phyloP scores from a whole-genome alignment of 495 filamentous ascomycete species.

The Aspergillus sclerotioniger region DNA sequence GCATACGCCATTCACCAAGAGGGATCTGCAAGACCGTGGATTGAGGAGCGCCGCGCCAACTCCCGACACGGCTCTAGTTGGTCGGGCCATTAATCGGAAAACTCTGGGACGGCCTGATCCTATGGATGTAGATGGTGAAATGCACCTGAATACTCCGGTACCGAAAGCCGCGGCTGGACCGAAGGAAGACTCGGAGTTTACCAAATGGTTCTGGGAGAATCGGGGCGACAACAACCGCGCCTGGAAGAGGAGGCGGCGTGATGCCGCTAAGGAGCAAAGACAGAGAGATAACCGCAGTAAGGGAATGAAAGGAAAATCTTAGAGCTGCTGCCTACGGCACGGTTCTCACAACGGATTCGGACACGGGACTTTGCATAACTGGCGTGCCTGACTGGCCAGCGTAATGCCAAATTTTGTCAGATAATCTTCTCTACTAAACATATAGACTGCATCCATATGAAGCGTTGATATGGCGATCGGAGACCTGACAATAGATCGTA shows the following conservation, averaged over 20 bases:
- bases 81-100: constrained; percentile 32
- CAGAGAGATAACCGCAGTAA: constrained; percentile 77
- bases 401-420: not conserved
- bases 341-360: not conserved
- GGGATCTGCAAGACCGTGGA: constrained; percentile 70
- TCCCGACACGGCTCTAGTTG: constrained; percentile 83
- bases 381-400: not conserved
- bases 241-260: constrained; percentile 83
- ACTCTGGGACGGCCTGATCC: constrained; percentile 25
- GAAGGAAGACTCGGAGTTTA: constrained; percentile 67
- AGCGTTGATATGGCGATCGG: not conserved
- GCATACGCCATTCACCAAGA: constrained; percentile 76
- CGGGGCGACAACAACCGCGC: constrained; percentile 84
- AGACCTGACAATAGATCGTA: not conserved
- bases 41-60: constrained; percentile 87
- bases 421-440: not conserved
- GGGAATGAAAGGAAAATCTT: constrained; percentile 47
- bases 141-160: constrained; percentile 28
- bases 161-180: constrained; percentile 28
- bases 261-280: constrained; percentile 79
- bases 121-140: constrained; percentile 32
- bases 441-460: not conserved
- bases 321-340: not conserved
- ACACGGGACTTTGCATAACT: not conserved
- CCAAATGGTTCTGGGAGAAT: constrained; percentile 90